Evolutionary conservation across 164 flowering plant genomes (phyloP).

Genomic region (Vitis rupestris): DNA sequence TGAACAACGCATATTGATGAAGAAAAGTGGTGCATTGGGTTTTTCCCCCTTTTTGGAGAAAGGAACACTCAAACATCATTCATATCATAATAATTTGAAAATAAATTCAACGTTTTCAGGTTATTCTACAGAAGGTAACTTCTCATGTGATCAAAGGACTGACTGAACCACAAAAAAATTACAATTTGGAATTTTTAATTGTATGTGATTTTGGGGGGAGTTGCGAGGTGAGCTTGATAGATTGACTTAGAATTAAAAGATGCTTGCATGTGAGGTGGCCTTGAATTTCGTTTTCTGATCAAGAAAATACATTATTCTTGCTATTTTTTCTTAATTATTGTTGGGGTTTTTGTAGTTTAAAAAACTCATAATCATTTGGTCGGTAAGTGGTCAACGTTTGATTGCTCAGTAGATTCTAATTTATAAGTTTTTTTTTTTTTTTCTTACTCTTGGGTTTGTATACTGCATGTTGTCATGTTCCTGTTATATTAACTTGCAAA

Average conservation of each 20-base stretch:
- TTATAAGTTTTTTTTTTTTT: too few species aligned
- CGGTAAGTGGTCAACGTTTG: constrained; percentile 15
- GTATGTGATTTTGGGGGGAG: not conserved
- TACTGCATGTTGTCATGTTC: not conserved
- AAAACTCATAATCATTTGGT: constrained; percentile 11
- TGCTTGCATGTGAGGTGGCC: constrained; percentile 16
- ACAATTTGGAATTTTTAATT: not conserved
- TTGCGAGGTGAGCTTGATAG: not conserved
- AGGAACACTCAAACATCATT: too few species aligned
- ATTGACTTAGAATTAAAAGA: not conserved
- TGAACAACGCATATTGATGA: too few species aligned
- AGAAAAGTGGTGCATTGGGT: too few species aligned
- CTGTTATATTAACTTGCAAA: not conserved
- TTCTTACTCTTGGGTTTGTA: not conserved
- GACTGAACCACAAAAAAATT: constrained; percentile 6
- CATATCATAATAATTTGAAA: too few species aligned
- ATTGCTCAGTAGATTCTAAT: not conserved
- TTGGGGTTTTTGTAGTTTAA: too few species aligned
- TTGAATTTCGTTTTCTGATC: constrained; percentile 5
- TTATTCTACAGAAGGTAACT: too few species aligned
- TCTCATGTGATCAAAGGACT: constrained; percentile 4
- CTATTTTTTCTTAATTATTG: not conserved
- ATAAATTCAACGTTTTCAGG: too few species aligned
- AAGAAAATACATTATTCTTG: not conserved
- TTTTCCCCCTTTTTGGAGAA: too few species aligned